Conservation (phyloP, 2,329 filamentous ascomycete species). For the Alternaria novae-zelandiae region DNA sequence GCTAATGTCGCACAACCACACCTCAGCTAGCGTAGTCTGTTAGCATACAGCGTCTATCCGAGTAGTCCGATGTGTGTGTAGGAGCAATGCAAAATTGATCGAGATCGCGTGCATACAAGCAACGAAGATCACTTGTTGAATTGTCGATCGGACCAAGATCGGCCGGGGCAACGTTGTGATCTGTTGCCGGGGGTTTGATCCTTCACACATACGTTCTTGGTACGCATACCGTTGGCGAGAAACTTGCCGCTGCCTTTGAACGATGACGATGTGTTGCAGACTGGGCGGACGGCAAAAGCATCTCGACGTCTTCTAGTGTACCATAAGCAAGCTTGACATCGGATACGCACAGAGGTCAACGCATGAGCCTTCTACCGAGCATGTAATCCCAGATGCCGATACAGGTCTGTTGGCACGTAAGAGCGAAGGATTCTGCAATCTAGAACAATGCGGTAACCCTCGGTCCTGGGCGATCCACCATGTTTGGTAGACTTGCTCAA, state of each 20-base stretch:
- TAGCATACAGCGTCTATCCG: conserved; percentile 67
- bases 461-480: background rate
- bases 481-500: conserved; percentile 1
- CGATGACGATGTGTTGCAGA: background rate
- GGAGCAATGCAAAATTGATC: conserved; percentile 64
- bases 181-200: background rate
- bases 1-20: conserved; percentile 85
- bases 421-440: background rate
- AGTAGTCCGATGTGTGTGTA: conserved; percentile 67
- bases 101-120: conserved; percentile 5
- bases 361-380: background rate
- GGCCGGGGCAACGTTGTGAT: background rate
- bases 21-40: conserved; percentile 64
- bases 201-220: background rate
- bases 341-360: background rate
- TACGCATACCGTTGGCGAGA: background rate
- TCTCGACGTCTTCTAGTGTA: background rate
- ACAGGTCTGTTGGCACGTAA: background rate
- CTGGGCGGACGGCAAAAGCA: conserved; percentile 6
- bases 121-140: conserved; percentile 1
- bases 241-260: background rate
- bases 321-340: background rate
- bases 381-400: background rate
- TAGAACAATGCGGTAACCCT: background rate
- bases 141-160: conserved; percentile 3